Evolutionary conservation across 78 protist species (phyloP).

Genomic region (Pigoraptor vietnamica): DNA sequence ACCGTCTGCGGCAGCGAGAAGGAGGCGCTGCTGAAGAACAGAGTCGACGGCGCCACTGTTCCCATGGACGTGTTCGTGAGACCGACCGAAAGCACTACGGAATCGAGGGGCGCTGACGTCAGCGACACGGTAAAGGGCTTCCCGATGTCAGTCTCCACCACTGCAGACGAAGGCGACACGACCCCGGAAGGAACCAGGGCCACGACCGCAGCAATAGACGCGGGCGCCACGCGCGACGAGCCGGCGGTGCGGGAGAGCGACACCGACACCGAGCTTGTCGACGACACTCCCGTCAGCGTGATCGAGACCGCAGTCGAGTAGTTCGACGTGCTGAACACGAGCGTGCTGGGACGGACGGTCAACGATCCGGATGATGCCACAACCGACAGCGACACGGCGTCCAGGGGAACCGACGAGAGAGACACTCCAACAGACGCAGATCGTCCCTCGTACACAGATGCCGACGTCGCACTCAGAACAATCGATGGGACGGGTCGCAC

Average conservation of each 20-base stretch:
- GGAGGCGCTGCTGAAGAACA: neutral
- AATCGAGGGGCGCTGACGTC: neutral
- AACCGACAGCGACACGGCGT: neutral
- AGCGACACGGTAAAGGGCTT: neutral
- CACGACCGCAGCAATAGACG: neutral
- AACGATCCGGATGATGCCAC: neutral
- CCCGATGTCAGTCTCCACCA: neutral
- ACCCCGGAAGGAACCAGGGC: neutral
- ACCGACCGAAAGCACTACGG: neutral
- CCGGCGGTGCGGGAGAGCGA: neutral
- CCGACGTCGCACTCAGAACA: neutral
- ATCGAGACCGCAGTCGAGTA: neutral
- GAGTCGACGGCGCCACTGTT: neutral
- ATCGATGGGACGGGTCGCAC: neutral
- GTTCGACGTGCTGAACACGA: neutral
- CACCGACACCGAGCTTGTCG: neutral
- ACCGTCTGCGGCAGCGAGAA: neutral
- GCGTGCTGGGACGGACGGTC: neutral
- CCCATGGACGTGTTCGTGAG: neutral
- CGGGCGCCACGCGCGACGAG: neutral
- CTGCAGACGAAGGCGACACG: neutral
- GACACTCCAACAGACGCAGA: neutral
- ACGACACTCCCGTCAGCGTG: neutral
- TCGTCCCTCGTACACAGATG: neutral
- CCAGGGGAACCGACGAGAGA: neutral